Evolutionary conservation across 176 grass and related monocot species (phyloP), one percentile per base, ranked within the genome.

Genomic region (Aegilops bicornis): DNA sequence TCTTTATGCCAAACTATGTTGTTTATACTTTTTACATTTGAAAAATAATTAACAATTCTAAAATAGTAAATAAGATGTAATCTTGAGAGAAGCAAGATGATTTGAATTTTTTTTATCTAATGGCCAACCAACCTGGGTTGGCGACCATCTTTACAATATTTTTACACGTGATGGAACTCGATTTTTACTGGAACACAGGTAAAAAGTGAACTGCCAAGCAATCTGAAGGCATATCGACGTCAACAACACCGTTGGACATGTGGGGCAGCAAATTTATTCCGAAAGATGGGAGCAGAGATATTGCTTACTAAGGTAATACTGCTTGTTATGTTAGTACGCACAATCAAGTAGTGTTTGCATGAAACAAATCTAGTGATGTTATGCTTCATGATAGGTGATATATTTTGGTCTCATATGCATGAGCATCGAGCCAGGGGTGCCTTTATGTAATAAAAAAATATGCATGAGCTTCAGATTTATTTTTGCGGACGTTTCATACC

Each of bases 241-340:
- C 97, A 98, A 82, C 97, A 98, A 68, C 97, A 92, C 64, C 89
- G 97, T 30, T 98, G 97, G 97, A 94, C 97, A 40, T 96, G 97
- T 56, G 97, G 97, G 70, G 97, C 97, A 19, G 92, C 94, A 81
- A 94, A 96, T 87, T 91, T 98, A 66, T 98, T 98, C 76, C 87
- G 92, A 35, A 98, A 96, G 80, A 91, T 85, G 62, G 91, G 69
- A 20, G 82, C 22, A 35, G 92, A 98, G 78, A 93, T 94, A 85
- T 61, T 92, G 64, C 32, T 86, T 73, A 92, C 64, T 39, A 94
- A 91, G 89, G 94, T 98, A 92, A 48, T 29, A 39, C 74, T 30
- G 7, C 42, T 68, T 3, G n/a, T 73, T 12, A 47, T 54, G 50
- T 54, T 54, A 54, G 16, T 7, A 54, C 16, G 9, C 61, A 60